Percentiles rank a stretch among this genome's conserved stretches.
Evolutionary conservation across 352 stramenopile species (phyloP).

Genomic region (Globisporangium spiculum): DNA sequence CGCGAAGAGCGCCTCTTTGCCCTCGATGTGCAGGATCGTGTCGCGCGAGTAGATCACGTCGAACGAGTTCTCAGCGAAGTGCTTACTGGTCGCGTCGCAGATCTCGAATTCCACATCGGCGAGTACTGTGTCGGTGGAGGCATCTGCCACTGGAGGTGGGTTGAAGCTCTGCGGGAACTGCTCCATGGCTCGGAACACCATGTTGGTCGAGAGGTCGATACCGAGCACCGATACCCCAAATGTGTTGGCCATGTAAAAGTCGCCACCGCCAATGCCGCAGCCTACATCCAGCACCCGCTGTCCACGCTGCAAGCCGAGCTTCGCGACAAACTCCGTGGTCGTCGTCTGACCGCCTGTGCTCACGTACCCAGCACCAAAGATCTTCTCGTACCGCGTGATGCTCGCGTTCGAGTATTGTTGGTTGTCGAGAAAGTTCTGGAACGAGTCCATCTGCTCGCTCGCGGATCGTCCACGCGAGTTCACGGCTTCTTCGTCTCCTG

Average conservation of each 20-base stretch:
- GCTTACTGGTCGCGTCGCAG: background rate
- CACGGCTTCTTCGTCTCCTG: slow-evolving; percentile 26
- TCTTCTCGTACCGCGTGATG: slow-evolving; percentile 65
- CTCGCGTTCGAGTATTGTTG: slow-evolving; percentile 60
- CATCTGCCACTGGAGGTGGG: background rate
- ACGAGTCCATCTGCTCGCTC: slow-evolving; percentile 36
- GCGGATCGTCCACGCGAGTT: slow-evolving; percentile 27
- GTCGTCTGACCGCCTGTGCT: slow-evolving; percentile 52
- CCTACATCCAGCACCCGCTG: background rate
- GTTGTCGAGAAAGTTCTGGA: slow-evolving; percentile 58
- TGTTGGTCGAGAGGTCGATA: slow-evolving; percentile 67
- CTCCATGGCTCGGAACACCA: slow-evolving; percentile 58
- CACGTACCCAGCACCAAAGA: slow-evolving; percentile 58
- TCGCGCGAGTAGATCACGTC: slow-evolving; percentile 67
- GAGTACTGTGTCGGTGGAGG: background rate
- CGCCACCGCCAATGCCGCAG: background rate
- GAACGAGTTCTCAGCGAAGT: slow-evolving; percentile 23
- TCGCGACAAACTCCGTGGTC: slow-evolving; percentile 35
- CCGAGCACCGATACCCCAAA: slow-evolving; percentile 44
- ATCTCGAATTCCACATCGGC: background rate
- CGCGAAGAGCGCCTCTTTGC: slow-evolving; percentile 56
- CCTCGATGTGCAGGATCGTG: slow-evolving; percentile 72
- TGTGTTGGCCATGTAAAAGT: slow-evolving; percentile 1
- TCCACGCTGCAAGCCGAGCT: background rate
- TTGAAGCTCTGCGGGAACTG: slow-evolving; percentile 36